These are phyloP conservation scores for Saccharomycopsis javanensis DNA, from an alignment of 805 yeast species.

Conservation along the genomic window DNA sequence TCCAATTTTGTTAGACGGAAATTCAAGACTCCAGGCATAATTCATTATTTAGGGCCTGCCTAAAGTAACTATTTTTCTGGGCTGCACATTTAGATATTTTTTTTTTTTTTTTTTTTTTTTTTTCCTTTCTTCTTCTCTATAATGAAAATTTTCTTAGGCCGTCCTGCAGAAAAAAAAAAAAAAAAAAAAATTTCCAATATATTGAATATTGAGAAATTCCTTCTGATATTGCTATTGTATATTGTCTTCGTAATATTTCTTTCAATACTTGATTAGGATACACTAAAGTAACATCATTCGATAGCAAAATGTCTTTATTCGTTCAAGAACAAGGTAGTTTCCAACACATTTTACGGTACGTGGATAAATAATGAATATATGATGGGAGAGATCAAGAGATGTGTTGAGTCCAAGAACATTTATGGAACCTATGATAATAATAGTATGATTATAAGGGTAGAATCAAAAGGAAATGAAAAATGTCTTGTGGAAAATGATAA, in stretches of 20 bases:
- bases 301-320: slow-evolving; percentile 78
- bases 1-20: no score
- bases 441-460: no score
- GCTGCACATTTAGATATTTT: no score
- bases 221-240: neutral
- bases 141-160: neutral
- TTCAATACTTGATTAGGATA: neutral
- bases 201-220: neutral
- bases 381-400: neutral
- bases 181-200: neutral
- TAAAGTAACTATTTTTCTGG: no score
- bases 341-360: slow-evolving; percentile 99
- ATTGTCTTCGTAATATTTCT: neutral
- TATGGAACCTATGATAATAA: no score
- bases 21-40: no score
- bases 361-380: slow-evolving; percentile 22
- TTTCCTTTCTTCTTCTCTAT: no score
- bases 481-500: no score
- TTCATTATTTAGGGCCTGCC: no score
- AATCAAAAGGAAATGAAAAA: no score
- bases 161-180: neutral
- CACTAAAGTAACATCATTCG: slow-evolving; percentile 3
- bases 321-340: slow-evolving; percentile 98
- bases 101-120: no score
- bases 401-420: no score